These are phyloP conservation scores for Yamadazyma trypodendri DNA, from an alignment of 1,139 yeast genomes.

Conservation along the genomic window DNA sequence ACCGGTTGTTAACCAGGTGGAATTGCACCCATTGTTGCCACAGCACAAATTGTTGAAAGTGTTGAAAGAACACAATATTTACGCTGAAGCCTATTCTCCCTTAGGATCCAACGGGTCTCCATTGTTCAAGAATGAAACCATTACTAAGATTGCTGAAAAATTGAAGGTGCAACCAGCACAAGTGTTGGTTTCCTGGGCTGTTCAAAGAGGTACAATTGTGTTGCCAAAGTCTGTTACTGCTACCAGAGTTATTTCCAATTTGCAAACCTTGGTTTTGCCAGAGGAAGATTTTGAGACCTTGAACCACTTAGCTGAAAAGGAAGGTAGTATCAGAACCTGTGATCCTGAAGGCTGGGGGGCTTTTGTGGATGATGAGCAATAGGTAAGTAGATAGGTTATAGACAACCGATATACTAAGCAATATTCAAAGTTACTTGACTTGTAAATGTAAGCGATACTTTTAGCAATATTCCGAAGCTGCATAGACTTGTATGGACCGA, in stretches of 20 bases:
- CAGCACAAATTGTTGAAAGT: slow-evolving; percentile 48
- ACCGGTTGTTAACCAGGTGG: slow-evolving; percentile 60
- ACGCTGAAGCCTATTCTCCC: slow-evolving; percentile 59
- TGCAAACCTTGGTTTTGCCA: slow-evolving; percentile 29
- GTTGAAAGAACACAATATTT: slow-evolving; percentile 43
- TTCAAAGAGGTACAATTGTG: slow-evolving; percentile 50
- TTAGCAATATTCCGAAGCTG: too few species aligned
- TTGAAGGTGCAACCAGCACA: slow-evolving; percentile 43
- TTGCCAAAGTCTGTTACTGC: slow-evolving; percentile 53
- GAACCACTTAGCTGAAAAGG: slow-evolving; percentile 27
- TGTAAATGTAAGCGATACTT: too few species aligned
- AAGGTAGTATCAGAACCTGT: slow-evolving; percentile 32
- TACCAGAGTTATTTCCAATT: slow-evolving; percentile 33
- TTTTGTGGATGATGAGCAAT: slow-evolving; percentile 19
- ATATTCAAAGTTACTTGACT: too few species aligned
- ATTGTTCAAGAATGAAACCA: slow-evolving; percentile 40
- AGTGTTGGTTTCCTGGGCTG: slow-evolving; percentile 53
- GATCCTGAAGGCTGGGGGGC: slow-evolving; percentile 25
- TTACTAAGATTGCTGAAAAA: slow-evolving; percentile 44
- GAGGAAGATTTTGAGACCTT: slow-evolving; percentile 35
- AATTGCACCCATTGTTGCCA: slow-evolving; percentile 59
- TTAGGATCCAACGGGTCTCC: slow-evolving; percentile 59
- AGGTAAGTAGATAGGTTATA: not conserved
- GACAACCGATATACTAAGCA: too few species aligned
- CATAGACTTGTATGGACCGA: too few species aligned